These are phyloP conservation scores for Sarcocystis neurona DNA, from an alignment of 169 alveolate genomes.

Conservation along the genomic window DNA sequence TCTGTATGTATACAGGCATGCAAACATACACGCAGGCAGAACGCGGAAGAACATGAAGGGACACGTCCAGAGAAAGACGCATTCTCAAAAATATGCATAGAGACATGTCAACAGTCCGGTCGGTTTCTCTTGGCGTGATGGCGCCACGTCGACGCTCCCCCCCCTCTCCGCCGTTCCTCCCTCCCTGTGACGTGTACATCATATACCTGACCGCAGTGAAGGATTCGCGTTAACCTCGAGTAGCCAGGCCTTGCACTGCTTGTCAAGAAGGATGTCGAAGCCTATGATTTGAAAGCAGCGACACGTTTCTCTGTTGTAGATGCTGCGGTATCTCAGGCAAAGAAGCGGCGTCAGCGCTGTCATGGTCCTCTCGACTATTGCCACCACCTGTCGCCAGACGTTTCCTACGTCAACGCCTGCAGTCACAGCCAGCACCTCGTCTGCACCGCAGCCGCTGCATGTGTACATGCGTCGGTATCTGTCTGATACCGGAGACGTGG, in stretches of 20 bases:
- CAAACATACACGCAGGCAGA: background rate
- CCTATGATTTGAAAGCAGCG: constrained; percentile 91
- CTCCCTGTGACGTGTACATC: too few relatives aligned
- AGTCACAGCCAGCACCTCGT: too few relatives aligned
- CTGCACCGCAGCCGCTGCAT: too few relatives aligned
- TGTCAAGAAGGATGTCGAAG: constrained; percentile 89
- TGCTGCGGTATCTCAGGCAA: constrained; percentile 29
- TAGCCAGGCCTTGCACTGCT: constrained; percentile 90
- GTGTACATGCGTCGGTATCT: too few relatives aligned
- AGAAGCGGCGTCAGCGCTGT: constrained; percentile 77
- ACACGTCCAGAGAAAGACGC: background rate
- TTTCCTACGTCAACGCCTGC: constrained; percentile 76
- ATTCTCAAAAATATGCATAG: background rate
- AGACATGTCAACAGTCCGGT: background rate
- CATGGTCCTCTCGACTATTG: constrained; percentile 79
- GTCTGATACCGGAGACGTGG: too few relatives aligned
- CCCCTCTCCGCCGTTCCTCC: too few relatives aligned
- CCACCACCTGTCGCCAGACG: constrained; percentile 75
- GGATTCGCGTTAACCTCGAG: constrained; percentile 93
- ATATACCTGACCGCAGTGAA: constrained; percentile 74
- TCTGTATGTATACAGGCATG: background rate
- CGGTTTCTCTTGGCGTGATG: background rate
- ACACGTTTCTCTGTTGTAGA: background rate
- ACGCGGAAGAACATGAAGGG: background rate
- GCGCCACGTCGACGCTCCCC: background rate